These are phyloP conservation scores for Mucuna pruriens DNA, from an alignment of 306 rosid species.

Conservation along the genomic window DNA sequence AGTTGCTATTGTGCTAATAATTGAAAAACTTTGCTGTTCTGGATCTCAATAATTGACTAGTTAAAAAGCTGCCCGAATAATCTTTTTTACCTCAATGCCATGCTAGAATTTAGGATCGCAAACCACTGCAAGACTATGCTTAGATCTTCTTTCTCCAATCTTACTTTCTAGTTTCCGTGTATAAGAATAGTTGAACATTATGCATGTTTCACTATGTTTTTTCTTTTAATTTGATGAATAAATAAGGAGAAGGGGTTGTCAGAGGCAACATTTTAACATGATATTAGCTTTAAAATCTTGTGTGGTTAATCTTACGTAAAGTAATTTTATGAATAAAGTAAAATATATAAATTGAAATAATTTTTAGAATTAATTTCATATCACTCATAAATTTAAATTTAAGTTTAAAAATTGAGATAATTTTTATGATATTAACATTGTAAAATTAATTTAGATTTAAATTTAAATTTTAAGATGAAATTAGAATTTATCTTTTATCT, in stretches of 20 bases:
- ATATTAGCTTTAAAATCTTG: neutral
- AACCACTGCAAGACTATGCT: neutral
- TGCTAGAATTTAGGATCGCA: conserved; percentile 30
- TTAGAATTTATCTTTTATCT: no score
- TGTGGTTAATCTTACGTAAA: no score
- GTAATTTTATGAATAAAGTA: no score
- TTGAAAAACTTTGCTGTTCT: conserved; percentile 21
- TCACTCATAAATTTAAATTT: no score
- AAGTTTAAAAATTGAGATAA: no score
- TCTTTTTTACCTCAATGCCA: conserved; percentile 24
- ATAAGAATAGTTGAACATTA: neutral
- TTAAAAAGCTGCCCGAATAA: neutral
- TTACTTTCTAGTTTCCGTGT: neutral
- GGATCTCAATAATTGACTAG: conserved; percentile 26
- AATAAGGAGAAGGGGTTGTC: neutral
- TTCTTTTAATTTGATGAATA: neutral
- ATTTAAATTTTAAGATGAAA: no score
- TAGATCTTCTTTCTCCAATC: neutral
- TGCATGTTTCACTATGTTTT: neutral
- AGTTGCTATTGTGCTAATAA: conserved; percentile 25
- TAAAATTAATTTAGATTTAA: no score
- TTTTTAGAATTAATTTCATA: no score
- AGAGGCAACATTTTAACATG: neutral
- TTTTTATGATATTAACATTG: no score
- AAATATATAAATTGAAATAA: no score